A percentile compares a stretch with the other conserved stretches of the same genome.
phyloP scores from a whole-genome alignment of 2,329 filamentous ascomycete genomes.

The Fusarium liriodendri region DNA sequence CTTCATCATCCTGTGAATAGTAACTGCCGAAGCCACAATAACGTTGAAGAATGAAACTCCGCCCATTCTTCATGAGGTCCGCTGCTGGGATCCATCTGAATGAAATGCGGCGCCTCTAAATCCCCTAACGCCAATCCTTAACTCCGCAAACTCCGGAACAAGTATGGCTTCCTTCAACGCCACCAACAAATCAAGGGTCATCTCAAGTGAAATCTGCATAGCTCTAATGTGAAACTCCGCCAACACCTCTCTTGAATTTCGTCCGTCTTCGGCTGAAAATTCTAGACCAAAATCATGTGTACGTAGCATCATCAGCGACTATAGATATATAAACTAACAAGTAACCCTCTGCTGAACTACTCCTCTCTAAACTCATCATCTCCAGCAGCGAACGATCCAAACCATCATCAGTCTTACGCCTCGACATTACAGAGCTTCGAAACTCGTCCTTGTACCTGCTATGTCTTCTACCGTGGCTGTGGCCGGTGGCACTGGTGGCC shows the following conservation, averaged over 20 bases:
- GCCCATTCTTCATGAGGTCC: neutral
- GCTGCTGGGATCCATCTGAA: neutral
- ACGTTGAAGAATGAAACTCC: neutral
- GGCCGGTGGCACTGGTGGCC: neutral
- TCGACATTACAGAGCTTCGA: neutral
- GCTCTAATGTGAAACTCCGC: neutral
- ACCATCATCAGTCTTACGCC: neutral
- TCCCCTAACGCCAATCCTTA: neutral
- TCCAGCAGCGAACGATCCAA: too few species aligned
- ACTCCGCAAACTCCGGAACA: neutral
- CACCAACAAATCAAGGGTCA: neutral
- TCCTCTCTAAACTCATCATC: neutral
- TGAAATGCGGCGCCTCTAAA: neutral
- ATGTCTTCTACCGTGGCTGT: neutral
- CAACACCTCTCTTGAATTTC: neutral
- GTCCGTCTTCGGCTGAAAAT: neutral
- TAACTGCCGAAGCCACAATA: neutral
- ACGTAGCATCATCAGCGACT: neutral
- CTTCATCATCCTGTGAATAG: neutral
- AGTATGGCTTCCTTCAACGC: neutral
- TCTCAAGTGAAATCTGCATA: neutral
- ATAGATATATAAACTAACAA: neutral
- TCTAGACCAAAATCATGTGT: neutral
- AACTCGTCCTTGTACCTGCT: neutral
- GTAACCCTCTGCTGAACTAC: neutral